Percentiles rank a stretch among this genome's conserved stretches.
These are phyloP conservation scores for Lichtheimia ornata DNA, from an alignment of 371 early-diverging fungal species.

Conservation along the genomic window DNA sequence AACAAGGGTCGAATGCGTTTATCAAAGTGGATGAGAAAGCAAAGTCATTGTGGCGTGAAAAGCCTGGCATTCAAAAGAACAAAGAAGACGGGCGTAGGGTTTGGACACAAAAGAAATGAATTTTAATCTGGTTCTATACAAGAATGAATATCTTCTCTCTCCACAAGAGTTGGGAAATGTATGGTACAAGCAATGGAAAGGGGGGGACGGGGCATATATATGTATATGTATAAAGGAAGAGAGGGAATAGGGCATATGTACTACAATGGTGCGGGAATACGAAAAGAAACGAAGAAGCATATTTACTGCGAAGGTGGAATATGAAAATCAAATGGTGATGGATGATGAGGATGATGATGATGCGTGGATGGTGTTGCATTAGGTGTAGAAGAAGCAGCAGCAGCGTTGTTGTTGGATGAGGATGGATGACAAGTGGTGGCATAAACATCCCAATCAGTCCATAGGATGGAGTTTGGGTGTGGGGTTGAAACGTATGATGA, in stretches of 20 bases:
- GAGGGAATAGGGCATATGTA: background rate
- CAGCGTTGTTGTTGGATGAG: background rate
- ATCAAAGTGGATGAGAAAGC: background rate
- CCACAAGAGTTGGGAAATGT: background rate
- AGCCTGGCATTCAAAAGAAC: background rate
- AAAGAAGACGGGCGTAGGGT: background rate
- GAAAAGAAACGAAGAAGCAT: background rate
- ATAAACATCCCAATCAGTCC: conserved; percentile 14
- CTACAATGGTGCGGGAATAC: background rate
- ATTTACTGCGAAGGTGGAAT: conserved; percentile 5
- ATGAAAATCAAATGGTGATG: conserved; percentile 1
- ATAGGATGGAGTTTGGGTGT: conserved; percentile 8
- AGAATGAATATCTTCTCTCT: background rate
- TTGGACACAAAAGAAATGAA: background rate
- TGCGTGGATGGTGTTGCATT: conserved; percentile 1
- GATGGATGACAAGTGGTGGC: conserved; percentile 1
- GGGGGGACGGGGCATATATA: background rate
- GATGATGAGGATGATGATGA: conserved; percentile 7
- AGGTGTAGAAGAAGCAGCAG: background rate
- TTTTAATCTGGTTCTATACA: background rate
- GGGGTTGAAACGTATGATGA: conserved; percentile 14
- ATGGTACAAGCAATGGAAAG: background rate
- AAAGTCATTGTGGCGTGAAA: background rate
- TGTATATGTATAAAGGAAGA: background rate
- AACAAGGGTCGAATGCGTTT: conserved; percentile 2